Evolutionary conservation across 257 asterid species (phyloP), one percentile per base, ranked within the genome.

Genomic region (Hygrophila difformis): DNA sequence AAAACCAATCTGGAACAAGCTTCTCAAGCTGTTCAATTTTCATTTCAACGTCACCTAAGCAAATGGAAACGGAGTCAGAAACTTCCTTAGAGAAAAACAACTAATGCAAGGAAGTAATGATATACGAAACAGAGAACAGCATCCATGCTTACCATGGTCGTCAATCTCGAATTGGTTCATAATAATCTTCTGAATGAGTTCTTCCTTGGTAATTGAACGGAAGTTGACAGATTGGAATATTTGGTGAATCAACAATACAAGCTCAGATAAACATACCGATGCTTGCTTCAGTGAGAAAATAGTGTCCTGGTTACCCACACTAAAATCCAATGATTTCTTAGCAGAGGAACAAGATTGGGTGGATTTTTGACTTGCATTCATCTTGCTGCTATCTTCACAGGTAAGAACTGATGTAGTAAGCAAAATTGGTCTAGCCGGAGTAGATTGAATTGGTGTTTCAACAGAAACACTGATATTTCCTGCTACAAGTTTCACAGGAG

Each of bases 1-100:
- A 73, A 42, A 88, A 63, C 97, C 95, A 88, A 66, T 77, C 89
- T 28, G 95, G 94, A 58, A 77, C 93, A 48, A 72, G 73, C 68
- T 75, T 78, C 76, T 78, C 94, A 23, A 88, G 85, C 59, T 41
- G 66, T 51, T 73, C 93, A 64, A 88, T 61, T 54, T 74, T 73
- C 41, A 37, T 71, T 65, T 76, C 89, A 47, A 81, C 75, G 63
- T 84, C 75, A 46, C 65, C 97, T 88, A 53, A 24, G 31, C 44
- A 56, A 20, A 47, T 13, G 69, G 26, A 47, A 60, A 20, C 29
- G 1, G 38, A 54, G 17, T 61, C 23, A 64, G 29, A 44, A 50
- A 51, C 16, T 14, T 48, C 44, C 3, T 38, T 29, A 5, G n/a
- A 10, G 11, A 37, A 7, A 6, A 42, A 0, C 31, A 3, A 18